A percentile compares a stretch with the other conserved stretches of the same genome.
These are phyloP conservation scores for Salisapilia sapeloensis DNA, from an alignment of 352 stramenopile genomes.

Conservation along the genomic window DNA sequence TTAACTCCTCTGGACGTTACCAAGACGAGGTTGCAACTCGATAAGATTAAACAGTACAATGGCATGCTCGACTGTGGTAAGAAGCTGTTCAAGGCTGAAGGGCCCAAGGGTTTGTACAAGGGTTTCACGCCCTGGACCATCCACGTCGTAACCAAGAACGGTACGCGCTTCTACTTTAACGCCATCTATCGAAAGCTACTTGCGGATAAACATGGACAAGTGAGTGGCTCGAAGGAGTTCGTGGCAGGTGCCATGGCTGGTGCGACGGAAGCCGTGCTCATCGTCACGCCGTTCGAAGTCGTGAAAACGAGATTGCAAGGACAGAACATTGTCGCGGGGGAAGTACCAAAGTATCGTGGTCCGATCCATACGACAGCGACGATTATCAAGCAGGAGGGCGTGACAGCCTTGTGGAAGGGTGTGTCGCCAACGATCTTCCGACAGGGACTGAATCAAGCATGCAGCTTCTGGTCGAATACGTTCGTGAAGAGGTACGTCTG, in stretches of 20 bases:
- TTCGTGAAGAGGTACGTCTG: conserved; percentile 82
- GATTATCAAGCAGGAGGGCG: conserved; percentile 89
- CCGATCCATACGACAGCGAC: conserved; percentile 85
- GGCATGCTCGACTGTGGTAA: conserved; percentile 76
- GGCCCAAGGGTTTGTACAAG: conserved; percentile 69
- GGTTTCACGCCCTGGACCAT: conserved; percentile 80
- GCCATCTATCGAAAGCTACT: conserved; percentile 67
- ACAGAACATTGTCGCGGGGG: conserved; percentile 75
- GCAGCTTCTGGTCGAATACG: conserved; percentile 97
- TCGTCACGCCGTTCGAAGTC: conserved; percentile 96
- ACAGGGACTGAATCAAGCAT: conserved; percentile 96
- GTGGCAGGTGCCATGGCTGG: conserved; percentile 85
- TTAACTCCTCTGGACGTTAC: conserved; percentile 77
- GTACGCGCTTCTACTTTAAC: conserved; percentile 83
- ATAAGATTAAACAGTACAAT: conserved; percentile 74
- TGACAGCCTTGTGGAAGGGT: conserved; percentile 91
- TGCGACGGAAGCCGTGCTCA: conserved; percentile 91
- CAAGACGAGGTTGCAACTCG: conserved; percentile 81
- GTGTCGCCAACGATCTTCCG: conserved; percentile 92
- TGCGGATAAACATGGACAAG: conserved; percentile 58
- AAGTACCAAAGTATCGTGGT: conserved; percentile 74
- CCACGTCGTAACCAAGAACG: conserved; percentile 83
- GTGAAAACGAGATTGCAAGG: conserved; percentile 96
- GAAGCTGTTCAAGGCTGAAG: conserved; percentile 65
- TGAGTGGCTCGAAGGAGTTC: conserved; percentile 68